phyloP scores from a whole-genome alignment of 441 rosid species.

The Pelargonium cotyledonis region DNA sequence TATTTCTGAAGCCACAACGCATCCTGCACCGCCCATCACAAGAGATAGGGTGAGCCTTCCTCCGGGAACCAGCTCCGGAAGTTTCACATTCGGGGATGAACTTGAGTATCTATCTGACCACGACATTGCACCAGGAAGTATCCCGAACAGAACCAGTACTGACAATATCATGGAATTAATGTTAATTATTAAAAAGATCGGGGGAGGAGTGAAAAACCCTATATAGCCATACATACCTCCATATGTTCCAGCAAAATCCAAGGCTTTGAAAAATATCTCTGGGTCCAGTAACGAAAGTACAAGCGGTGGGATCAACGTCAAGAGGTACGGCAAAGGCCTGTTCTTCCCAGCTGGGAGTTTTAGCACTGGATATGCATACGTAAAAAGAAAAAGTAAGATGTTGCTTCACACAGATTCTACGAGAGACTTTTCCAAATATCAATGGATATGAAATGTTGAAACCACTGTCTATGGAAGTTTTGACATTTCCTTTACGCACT shows the following conservation, averaged over 20 bases:
- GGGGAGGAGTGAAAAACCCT: not conserved
- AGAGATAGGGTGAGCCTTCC: conserved; percentile 59
- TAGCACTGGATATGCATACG: conserved; percentile 42
- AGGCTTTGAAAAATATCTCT: conserved; percentile 85
- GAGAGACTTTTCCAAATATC: too few species aligned
- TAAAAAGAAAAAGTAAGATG: not conserved
- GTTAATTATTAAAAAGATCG: too few species aligned
- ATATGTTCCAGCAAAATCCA: conserved; percentile 90
- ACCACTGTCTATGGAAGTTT: too few species aligned
- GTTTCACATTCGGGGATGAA: conserved; percentile 28
- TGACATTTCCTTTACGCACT: too few species aligned
- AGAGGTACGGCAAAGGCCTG: conserved; percentile 57
- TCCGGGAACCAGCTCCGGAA: conserved; percentile 58
- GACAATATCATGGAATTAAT: conserved; percentile 10
- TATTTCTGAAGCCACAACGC: conserved; percentile 50
- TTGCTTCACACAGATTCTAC: not conserved
- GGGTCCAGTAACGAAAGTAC: conserved; percentile 68
- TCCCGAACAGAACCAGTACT: conserved; percentile 74
- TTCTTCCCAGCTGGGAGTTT: conserved; percentile 55
- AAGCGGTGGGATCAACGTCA: conserved; percentile 77
- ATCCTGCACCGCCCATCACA: conserved; percentile 56
- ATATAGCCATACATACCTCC: conserved; percentile 46
- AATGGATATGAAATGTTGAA: too few species aligned
- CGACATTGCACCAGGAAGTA: conserved; percentile 84
- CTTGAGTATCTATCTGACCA: conserved; percentile 73